Evolutionary conservation across 805 yeast genomes (phyloP), one percentile per base, ranked within the genome.

Genomic region (Lipomyces orientalis): DNA sequence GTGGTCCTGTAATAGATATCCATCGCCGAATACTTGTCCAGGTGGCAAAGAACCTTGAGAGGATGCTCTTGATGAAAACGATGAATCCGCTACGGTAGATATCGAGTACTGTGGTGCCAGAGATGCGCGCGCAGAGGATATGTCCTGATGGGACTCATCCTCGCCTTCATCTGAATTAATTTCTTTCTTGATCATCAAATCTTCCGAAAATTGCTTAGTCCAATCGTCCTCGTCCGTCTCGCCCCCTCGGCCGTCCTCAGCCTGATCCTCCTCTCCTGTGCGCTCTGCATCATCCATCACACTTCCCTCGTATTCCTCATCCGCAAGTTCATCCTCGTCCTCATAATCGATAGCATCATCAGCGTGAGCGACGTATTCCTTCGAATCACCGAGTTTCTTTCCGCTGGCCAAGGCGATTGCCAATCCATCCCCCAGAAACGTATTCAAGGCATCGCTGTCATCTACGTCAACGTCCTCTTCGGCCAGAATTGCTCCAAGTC

Each of bases 291-390:
- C 64, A 14, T 58, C 64, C 25, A 75, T 79, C n/a, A 75, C 82
- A 31, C 71, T n/a, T 12, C 61, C 66, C 1, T 63, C 71, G 9
- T 66, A 82, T 64, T 91, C 97, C 58, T 93, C 97, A 31, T 93
- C 98, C 0, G 98, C 98, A 60, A 93, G 81, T 77, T 93, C 98
- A 72, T 93, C 98, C 74, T 91, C 96, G 76, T 91, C 97, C 75
- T 91, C 97, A 76, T 90, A 94, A 78, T 94, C 98, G 39, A 93
- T 82, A 9, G 99, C 99, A 77, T 93, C 94, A 6, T 87, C 97
- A 0, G 95, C 93, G 78, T 93, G 98, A 64, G 58, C 58, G 33
- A 61, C 51, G n/a, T 49, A 58, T 9, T 60, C 70, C 55, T 43
- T 65, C 37, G 64, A 19, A 37, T n/a, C n/a, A 1, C 54, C 60